Evolutionary conservation across 139 green algal genomes (phyloP).

Genomic region (Spirogloea muscicola): DNA sequence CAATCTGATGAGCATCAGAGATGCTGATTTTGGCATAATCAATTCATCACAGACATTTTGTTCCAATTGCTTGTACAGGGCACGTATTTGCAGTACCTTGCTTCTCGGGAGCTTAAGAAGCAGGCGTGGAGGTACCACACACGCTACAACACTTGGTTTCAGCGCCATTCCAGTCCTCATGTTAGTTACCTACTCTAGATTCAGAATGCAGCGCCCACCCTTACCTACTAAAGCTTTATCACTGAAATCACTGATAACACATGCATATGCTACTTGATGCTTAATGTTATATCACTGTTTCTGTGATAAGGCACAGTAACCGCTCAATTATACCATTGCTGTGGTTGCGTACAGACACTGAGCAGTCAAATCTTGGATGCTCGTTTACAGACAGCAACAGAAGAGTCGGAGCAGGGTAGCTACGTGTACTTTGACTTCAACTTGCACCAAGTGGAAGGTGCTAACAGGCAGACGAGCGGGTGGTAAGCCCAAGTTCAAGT

Average conservation of each 20-base stretch:
- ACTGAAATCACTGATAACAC: neutral
- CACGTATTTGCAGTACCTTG: slow-evolving; percentile 85
- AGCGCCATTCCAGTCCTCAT: slow-evolving; percentile 79
- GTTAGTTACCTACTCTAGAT: slow-evolving; percentile 4
- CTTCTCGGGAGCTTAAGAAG: slow-evolving; percentile 85
- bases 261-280: neutral
- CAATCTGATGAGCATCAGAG: too few relatives aligned
- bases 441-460: slow-evolving; percentile 14
- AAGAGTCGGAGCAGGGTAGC: slow-evolving; percentile 76
- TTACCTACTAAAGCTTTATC: neutral
- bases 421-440: slow-evolving; percentile 59
- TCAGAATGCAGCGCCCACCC: neutral
- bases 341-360: neutral
- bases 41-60: neutral
- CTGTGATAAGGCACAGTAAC: neutral
- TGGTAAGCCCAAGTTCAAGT: slow-evolving; percentile 11
- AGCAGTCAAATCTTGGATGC: neutral
- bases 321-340: neutral
- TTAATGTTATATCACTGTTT: slow-evolving; percentile 1
- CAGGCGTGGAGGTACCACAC: slow-evolving; percentile 94
- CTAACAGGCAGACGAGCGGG: neutral
- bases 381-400: slow-evolving; percentile 51
- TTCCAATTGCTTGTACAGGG: slow-evolving; percentile 17
- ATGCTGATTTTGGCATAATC: too few relatives aligned
- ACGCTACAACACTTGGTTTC: slow-evolving; percentile 83